Evolutionary conservation across 306 rosid species (phyloP).

Genomic region (Dryas alaskensis): DNA sequence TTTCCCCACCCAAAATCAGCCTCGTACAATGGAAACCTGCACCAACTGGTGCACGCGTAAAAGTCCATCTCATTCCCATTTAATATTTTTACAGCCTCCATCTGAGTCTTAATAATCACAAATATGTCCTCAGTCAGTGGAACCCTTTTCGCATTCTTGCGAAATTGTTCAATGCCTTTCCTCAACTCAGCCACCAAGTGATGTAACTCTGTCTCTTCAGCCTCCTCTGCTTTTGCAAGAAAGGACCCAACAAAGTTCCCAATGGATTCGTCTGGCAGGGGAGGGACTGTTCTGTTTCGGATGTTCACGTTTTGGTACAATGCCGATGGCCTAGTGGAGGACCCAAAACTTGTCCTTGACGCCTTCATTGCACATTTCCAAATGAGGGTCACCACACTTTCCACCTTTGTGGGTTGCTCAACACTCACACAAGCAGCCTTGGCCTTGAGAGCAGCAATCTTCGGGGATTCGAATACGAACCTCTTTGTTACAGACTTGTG

Average conservation of each 20-base stretch:
- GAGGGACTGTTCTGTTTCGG: conserved; percentile 32
- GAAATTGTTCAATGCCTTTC: conserved; percentile 13
- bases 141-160: conserved; percentile 14
- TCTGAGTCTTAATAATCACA: neutral
- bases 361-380: conserved; percentile 33
- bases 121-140: conserved; percentile 5
- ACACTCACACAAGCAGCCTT: conserved; percentile 7
- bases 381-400: conserved; percentile 35
- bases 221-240: neutral
- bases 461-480: conserved; percentile 30
- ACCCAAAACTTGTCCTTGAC: conserved; percentile 3
- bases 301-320: conserved; percentile 32
- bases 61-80: conserved; percentile 3
- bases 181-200: conserved; percentile 25
- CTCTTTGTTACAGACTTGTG: conserved; percentile 19
- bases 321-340: conserved; percentile 1
- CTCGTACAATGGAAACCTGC: conserved; percentile 17
- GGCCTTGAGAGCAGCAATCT: conserved; percentile 26
- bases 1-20: conserved; percentile 40
- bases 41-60: conserved; percentile 25
- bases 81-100: neutral
- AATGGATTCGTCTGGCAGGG: conserved; percentile 22
- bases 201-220: conserved; percentile 17
- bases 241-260: conserved; percentile 33
- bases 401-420: conserved; percentile 30